Base-by-base conservation (phyloP, 345 rosid genomes). In the Gossypium bickii region DNA sequence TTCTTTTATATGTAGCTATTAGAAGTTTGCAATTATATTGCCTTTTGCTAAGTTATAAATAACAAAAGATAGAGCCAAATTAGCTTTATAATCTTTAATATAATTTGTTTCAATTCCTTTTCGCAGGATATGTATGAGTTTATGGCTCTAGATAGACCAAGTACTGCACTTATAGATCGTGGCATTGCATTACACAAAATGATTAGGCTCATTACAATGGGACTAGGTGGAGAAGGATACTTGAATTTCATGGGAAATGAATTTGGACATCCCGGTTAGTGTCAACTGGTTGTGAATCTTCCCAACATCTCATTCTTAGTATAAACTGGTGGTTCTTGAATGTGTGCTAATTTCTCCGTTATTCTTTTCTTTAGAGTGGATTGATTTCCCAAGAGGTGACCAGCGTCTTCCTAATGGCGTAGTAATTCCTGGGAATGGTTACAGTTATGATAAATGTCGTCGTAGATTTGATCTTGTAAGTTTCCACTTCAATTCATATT, bases 161-260 rank as follows among this genome's bases (percentile, higher is more conserved):
- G 91, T 72, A 92, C 97, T 68, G 92, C 97, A 2, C 93, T 71
- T 58, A 78, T 95, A 78, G 99, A 95, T 83, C 95, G 99, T 17
- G 99, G 99, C 72, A 91, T 92, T 71, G 99, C 98, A 67, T 89
- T 94, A 75, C 99, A 94, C 85, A 94, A 92, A 86, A 92, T 94
- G 96, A 92, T 94, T 73, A 85, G 99, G 83, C 97, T 94, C 75
- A 83, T 91, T 80, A 94, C 98, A 1, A 87, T 94, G 97, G 99
- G 89, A 76, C 80, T 95, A 67, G 99, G 99, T 53, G 99, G 99
- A 75, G 99, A 95, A 86, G 98, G 94, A 78, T 95, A 95, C 86
- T 84, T 95, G 82, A 95, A 92, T 80, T 95, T 95, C 78, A 95
- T 95, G 99, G 99, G 99, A 74, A 95, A 95, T 85, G 99, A 95